Conservation (phyloP, 2,329 filamentous ascomycete genomes). For the Neocatenulostroma microsporum region DNA sequence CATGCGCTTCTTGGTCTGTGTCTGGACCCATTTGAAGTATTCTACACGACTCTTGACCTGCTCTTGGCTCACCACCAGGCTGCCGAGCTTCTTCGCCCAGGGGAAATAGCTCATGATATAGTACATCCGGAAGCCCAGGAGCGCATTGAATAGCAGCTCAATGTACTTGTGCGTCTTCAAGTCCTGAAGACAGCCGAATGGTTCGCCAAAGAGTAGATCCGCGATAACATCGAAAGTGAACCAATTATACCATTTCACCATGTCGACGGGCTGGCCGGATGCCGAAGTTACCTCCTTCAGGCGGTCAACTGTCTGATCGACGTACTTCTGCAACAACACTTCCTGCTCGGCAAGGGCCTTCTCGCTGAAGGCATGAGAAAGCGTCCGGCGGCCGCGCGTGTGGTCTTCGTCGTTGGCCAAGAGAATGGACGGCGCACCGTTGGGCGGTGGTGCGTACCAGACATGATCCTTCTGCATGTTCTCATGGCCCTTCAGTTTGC, state of each 20-base stretch:
- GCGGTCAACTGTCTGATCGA: constrained; percentile 32
- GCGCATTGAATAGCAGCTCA: constrained; percentile 15
- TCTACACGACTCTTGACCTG: constrained; percentile 16
- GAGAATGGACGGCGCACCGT: constrained; percentile 26
- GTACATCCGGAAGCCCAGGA: constrained; percentile 22
- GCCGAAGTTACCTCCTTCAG: constrained; percentile 25
- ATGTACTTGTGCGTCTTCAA: constrained; percentile 23
- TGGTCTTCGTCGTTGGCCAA: constrained; percentile 32
- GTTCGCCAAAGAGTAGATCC: constrained; percentile 20
- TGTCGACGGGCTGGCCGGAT: constrained; percentile 14
- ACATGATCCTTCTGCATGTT: constrained; percentile 31
- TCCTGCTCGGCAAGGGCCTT: constrained; percentile 37
- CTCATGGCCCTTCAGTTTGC: constrained; percentile 28
- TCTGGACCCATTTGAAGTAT: constrained; percentile 18
- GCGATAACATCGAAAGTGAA: constrained; percentile 31
- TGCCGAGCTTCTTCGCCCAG: constrained; percentile 14
- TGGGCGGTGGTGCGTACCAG: constrained; percentile 29
- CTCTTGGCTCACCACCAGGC: constrained; percentile 15
- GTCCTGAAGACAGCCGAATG: constrained; percentile 24
- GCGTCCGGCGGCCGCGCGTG: constrained; percentile 31
- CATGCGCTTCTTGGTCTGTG: constrained; percentile 21
- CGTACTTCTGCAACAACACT: constrained; percentile 31
- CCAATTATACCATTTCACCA: constrained; percentile 30
- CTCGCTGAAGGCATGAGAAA: constrained; percentile 37
- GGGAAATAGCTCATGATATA: constrained; percentile 24